Percentiles rank a stretch among this genome's conserved stretches.
Conservation (phyloP, 1,139 yeast genomes). For the Debaryomycetaceae sp. region DNA sequence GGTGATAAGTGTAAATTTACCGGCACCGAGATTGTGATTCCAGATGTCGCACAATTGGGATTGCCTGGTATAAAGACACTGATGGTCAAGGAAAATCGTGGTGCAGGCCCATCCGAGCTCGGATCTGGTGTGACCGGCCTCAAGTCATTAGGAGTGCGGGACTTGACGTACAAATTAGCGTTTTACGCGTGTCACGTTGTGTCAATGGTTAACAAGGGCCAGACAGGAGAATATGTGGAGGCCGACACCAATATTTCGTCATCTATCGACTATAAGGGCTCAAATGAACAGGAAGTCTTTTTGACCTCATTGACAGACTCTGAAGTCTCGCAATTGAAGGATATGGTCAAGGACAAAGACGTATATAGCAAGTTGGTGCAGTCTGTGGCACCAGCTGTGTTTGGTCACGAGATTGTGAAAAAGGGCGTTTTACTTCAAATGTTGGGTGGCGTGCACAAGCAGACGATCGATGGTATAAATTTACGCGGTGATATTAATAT, state of each 20-base stretch:
- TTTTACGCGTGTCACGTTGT: slow-evolving; percentile 84
- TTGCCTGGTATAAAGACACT: slow-evolving; percentile 92
- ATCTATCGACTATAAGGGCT: slow-evolving; percentile 22
- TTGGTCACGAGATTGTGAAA: slow-evolving; percentile 90
- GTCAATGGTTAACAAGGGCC: slow-evolving; percentile 41
- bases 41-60: slow-evolving; percentile 93
- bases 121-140: slow-evolving; percentile 82
- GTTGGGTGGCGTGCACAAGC: slow-evolving; percentile 93
- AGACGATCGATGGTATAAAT: slow-evolving; percentile 89
- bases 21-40: slow-evolving; percentile 92
- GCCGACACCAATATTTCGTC: slow-evolving; percentile 1
- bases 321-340: slow-evolving; percentile 76
- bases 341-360: slow-evolving; percentile 85
- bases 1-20: slow-evolving; percentile 95
- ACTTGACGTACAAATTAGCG: slow-evolving; percentile 83
- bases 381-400: slow-evolving; percentile 94
- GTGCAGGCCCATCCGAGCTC: slow-evolving; percentile 52
- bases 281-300: slow-evolving; percentile 68
- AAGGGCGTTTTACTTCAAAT: slow-evolving; percentile 85
- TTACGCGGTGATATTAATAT: slow-evolving; percentile 95
- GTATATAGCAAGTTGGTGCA: slow-evolving; percentile 77
- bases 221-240: slow-evolving; percentile 27
- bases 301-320: slow-evolving; percentile 70
- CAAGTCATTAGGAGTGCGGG: slow-evolving; percentile 84
- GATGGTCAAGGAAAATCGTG: slow-evolving; percentile 57